Evolutionary conservation across 768 basidiomycete species (phyloP).

Genomic region (Psilocybe cubensis): DNA sequence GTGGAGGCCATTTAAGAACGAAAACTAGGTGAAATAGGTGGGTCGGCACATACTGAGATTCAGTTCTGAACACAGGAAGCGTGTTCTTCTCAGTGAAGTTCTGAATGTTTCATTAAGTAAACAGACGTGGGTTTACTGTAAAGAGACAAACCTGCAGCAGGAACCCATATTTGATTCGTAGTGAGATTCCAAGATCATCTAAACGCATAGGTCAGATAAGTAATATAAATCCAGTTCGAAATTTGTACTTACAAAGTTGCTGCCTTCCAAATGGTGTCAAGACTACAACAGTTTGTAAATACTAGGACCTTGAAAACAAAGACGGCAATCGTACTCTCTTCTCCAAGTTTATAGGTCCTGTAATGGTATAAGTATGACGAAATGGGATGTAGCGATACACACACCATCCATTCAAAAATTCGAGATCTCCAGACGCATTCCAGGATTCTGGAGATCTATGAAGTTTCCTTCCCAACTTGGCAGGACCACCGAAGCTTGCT

Average conservation of each 20-base stretch:
- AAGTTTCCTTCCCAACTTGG: slow-evolving; percentile 58
- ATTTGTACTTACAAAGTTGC: slow-evolving; percentile 66
- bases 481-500: slow-evolving; percentile 68
- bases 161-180: slow-evolving; percentile 80
- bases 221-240: neutral
- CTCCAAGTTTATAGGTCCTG: slow-evolving; percentile 90
- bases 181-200: slow-evolving; percentile 73
- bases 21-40: neutral
- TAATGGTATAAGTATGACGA: neutral
- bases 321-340: slow-evolving; percentile 58
- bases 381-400: slow-evolving; percentile 17
- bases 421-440: slow-evolving; percentile 66
- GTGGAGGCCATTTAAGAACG: neutral
- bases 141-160: slow-evolving; percentile 53
- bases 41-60: slow-evolving; percentile 75
- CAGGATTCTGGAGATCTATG: slow-evolving; percentile 58
- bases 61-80: slow-evolving; percentile 80
- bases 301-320: neutral
- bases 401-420: slow-evolving; percentile 85
- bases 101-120: slow-evolving; percentile 25
- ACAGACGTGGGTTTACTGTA: neutral
- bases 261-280: slow-evolving; percentile 91
- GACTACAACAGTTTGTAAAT: slow-evolving; percentile 40
- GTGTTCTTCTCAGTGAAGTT: slow-evolving; percentile 63
- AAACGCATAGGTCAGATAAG: neutral